These are phyloP conservation scores for Penicillium psychrosexuale DNA, from an alignment of 2,329 filamentous ascomycete species.

Conservation along the genomic window DNA sequence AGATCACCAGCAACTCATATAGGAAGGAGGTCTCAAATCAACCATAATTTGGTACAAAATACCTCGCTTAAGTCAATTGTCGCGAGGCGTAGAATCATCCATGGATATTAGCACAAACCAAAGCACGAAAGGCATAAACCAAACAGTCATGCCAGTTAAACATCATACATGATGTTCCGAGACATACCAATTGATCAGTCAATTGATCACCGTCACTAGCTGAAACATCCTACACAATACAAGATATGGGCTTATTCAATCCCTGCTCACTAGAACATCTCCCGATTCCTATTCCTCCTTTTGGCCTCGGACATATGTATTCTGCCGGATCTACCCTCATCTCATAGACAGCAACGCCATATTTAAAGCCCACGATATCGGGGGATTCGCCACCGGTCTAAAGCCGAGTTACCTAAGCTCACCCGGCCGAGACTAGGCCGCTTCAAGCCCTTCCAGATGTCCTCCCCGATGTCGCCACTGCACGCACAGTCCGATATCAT, in stretches of 20 bases:
- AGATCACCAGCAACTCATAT: neutral
- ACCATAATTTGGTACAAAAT: neutral
- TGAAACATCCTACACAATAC: neutral
- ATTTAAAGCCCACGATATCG: neutral
- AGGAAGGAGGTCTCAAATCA: neutral
- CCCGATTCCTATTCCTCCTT: neutral
- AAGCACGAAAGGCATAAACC: neutral
- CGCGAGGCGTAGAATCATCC: neutral
- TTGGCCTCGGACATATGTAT: neutral
- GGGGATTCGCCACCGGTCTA: neutral
- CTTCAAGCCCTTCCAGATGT: neutral
- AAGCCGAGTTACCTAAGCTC: neutral
- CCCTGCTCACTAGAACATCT: neutral
- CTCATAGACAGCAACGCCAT: neutral
- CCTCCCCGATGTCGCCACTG: slow-evolving; percentile 3
- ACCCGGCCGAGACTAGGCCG: slow-evolving; percentile 13
- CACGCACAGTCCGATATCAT: neutral
- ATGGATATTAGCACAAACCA: too few species aligned
- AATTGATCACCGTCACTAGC: neutral
- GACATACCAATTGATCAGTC: neutral
- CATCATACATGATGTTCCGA: neutral
- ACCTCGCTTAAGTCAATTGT: neutral
- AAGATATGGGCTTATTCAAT: neutral
- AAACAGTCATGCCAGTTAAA: too few species aligned
- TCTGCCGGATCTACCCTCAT: neutral